Evolutionary conservation across 2,329 filamentous ascomycete genomes (phyloP).

Genomic region (Plenodomus tracheiphilus): DNA sequence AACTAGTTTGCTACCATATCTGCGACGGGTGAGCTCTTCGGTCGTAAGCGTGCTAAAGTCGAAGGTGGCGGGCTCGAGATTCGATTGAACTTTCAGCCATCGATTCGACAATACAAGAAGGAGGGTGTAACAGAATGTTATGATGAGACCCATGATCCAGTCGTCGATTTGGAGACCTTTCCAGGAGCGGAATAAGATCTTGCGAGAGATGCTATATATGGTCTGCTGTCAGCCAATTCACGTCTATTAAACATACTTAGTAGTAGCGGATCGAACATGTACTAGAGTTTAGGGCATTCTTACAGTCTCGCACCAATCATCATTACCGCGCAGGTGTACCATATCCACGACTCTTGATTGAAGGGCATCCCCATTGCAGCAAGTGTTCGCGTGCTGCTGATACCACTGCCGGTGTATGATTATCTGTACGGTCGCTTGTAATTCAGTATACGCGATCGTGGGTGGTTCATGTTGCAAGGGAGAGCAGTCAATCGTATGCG

Average conservation of each 20-base stretch:
- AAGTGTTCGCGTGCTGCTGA: conserved; percentile 2
- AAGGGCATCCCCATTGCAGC: conserved; percentile 31
- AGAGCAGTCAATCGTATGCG: not conserved
- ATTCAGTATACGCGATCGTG: conserved; percentile 10
- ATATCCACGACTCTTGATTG: conserved; percentile 52
- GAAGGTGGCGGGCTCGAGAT: conserved; percentile 50
- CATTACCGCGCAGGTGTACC: conserved; percentile 48
- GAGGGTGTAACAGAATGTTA: conserved; percentile 53
- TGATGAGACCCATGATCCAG: conserved; percentile 58
- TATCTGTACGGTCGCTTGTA: conserved; percentile 21
- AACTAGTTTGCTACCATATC: conserved; percentile 52
- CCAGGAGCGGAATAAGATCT: conserved; percentile 52
- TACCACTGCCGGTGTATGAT: not conserved
- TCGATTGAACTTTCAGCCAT: conserved; percentile 46
- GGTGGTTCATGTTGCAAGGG: conserved; percentile 24
- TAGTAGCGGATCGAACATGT: not conserved
- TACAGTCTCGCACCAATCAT: conserved; percentile 50
- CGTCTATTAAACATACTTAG: not conserved
- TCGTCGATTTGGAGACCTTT: conserved; percentile 59
- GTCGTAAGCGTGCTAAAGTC: conserved; percentile 49
- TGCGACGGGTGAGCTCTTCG: conserved; percentile 39
- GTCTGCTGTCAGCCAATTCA: not conserved
- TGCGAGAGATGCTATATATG: conserved; percentile 50
- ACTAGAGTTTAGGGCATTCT: conserved; percentile 14
- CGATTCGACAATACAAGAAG: conserved; percentile 55